Evolutionary conservation across 306 rosid species (phyloP).

Genomic region (Sicyos baderoa): DNA sequence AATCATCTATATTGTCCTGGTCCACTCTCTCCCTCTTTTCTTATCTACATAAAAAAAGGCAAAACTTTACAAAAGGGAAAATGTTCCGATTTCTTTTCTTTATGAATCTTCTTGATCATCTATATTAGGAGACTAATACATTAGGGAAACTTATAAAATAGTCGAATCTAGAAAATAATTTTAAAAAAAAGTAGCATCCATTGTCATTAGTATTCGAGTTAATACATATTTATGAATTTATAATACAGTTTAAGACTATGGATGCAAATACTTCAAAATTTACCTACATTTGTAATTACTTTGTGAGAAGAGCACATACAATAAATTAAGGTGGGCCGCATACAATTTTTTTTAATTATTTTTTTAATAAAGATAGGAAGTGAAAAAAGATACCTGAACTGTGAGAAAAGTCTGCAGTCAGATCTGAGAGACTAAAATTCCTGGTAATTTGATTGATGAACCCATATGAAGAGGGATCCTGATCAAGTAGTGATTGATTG

Average conservation of each 20-base stretch:
- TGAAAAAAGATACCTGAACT: slow-evolving; percentile 50
- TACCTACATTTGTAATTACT: too few species aligned
- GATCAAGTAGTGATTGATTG: slow-evolving; percentile 46
- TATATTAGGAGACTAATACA: too few species aligned
- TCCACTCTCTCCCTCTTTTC: not conserved
- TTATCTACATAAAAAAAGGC: not conserved
- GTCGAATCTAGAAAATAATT: too few species aligned
- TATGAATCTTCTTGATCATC: not conserved
- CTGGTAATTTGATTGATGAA: slow-evolving; percentile 67
- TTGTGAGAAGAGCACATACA: too few species aligned
- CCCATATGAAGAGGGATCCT: slow-evolving; percentile 57
- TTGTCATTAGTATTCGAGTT: too few species aligned
- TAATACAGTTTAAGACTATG: too few species aligned
- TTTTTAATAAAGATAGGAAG: not conserved
- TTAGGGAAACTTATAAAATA: too few species aligned
- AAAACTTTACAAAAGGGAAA: not conserved
- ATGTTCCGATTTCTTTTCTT: not conserved
- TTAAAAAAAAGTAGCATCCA: too few species aligned
- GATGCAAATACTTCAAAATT: too few species aligned
- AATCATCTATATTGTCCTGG: not conserved
- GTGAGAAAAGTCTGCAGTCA: slow-evolving; percentile 70
- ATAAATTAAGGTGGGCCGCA: too few species aligned
- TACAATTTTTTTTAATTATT: too few species aligned
- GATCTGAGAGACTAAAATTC: slow-evolving; percentile 76
- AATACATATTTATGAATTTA: too few species aligned